Evolutionary conservation across 192 early-diverging fungal genomes (phyloP), one percentile per base, ranked within the genome.

Genomic region (Linnemannia exigua): DNA sequence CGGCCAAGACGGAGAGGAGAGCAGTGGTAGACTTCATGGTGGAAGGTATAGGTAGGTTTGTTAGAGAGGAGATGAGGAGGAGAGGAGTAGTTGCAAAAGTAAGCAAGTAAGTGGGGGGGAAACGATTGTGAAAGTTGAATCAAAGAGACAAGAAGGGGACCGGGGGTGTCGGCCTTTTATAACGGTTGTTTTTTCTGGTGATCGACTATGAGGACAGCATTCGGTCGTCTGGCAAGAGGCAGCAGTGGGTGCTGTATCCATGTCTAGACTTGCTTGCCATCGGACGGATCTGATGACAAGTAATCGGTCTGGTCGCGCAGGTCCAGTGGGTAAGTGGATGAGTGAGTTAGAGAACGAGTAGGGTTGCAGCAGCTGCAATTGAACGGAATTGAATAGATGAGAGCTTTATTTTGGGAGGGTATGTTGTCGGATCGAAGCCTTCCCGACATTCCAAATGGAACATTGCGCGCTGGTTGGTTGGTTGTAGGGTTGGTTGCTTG

Each of bases 21-120:
- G 66, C 63, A 48, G 51, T 69, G 28, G 58, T 63, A 74, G 38
- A 85, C 74, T 85, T 85, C 83, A 85, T 85, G 3, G 50, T 52
- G 47, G 20, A 5, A 19, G 54, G 58, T 12, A 52, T 50, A 36
- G 71, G 51, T 41, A 58, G 15, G 72, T 25, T 69, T 25, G 19
- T 37, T 35, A 33, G 7, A 22, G 67, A 37, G 31, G 75, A n/a
- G 48, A 72, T 28, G 35, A 36, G 72, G 54, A 41, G 5, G 70
- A 14, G 17, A 35, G n/a, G 31, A 38, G 15, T 47, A 16, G 44
- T 75, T 28, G 36, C n/a, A 67, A 51, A 61, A 58, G 74, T 46
- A 71, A 52, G 46, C 50, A 75, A 31, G 73, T 76, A 76, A 75
- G 77, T 79, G 74, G 72, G 72, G 66, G 83, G 83, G 83, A 85